Conservation (phyloP, 208 protist species). For the Wallacemonas sp. region DNA sequence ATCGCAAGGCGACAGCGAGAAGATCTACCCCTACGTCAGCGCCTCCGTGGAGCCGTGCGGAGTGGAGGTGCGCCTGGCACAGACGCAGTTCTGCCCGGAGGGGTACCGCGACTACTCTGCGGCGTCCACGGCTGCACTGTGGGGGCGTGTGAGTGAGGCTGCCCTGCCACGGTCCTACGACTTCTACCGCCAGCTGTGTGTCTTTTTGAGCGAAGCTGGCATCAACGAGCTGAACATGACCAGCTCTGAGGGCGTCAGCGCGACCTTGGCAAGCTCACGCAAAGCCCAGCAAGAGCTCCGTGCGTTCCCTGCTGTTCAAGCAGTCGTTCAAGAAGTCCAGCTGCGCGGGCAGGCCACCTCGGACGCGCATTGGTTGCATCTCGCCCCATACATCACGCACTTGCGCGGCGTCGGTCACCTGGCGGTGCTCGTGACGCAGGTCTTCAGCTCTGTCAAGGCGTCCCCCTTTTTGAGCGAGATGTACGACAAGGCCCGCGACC, state of each 20-base stretch:
- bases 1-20: constrained; percentile 66
- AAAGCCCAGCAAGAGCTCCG: constrained; percentile 15
- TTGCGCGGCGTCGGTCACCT: constrained; percentile 64
- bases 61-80: constrained; percentile 63
- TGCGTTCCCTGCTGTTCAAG: constrained; percentile 30
- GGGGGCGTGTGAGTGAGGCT: constrained; percentile 20
- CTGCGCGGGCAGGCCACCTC: not conserved
- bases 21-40: constrained; percentile 90
- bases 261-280: constrained; percentile 11
- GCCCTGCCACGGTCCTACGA: constrained; percentile 51
- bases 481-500: constrained; percentile 55
- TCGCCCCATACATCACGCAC: constrained; percentile 70
- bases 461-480: constrained; percentile 62
- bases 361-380: constrained; percentile 15
- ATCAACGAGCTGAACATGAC: constrained; percentile 27
- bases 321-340: not conserved
- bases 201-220: constrained; percentile 45
- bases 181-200: constrained; percentile 78
- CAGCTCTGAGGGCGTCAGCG: not conserved
- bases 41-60: constrained; percentile 58
- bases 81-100: constrained; percentile 80
- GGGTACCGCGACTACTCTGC: constrained; percentile 75
- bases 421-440: constrained; percentile 66
- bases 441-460: constrained; percentile 51
- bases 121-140: constrained; percentile 26